phyloP scores from a whole-genome alignment of 192 early-diverging fungal genomes.

The Coemansia umbellata region DNA sequence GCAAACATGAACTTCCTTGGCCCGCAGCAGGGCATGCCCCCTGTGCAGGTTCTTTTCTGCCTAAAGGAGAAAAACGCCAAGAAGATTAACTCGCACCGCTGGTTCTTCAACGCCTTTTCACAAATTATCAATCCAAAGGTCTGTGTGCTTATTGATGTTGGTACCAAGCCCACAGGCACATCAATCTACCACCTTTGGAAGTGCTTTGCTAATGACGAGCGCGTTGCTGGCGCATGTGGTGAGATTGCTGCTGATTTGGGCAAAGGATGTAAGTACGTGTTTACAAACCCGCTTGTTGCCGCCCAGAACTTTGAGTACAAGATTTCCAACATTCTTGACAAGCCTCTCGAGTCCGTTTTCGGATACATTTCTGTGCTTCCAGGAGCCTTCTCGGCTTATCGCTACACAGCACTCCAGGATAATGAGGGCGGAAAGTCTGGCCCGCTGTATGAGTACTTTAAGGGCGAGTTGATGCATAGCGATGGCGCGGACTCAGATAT shows the following conservation, averaged over 20 bases:
- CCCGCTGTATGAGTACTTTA: constrained; percentile 82
- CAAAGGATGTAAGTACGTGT: constrained; percentile 60
- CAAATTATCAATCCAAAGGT: constrained; percentile 78
- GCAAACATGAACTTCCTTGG: constrained; percentile 61
- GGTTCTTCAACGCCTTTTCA: constrained; percentile 96
- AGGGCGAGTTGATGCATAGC: constrained; percentile 86
- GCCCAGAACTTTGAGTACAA: constrained; percentile 99
- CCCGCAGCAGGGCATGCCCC: constrained; percentile 67
- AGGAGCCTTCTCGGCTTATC: constrained; percentile 95
- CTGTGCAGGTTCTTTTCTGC: constrained; percentile 87
- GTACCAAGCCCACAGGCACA: constrained; percentile 78
- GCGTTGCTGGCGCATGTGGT: constrained; percentile 90
- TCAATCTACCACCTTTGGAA: constrained; percentile 93
- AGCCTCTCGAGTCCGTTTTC: constrained; percentile 91
- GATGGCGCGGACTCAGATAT: constrained; percentile 64
- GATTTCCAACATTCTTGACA: constrained; percentile 96
- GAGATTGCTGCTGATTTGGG: constrained; percentile 89
- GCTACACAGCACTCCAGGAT: constrained; percentile 79
- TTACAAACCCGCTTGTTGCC: constrained; percentile 83
- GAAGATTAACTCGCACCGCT: constrained; percentile 92
- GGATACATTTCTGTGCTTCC: constrained; percentile 95
- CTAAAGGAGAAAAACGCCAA: constrained; percentile 93
- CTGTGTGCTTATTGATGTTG: constrained; percentile 90
- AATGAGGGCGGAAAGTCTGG: constrained; percentile 58
- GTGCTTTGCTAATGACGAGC: constrained; percentile 75